Conservation (phyloP, 2,329 filamentous ascomycete species). For the Geoglossum cookeanum region DNA sequence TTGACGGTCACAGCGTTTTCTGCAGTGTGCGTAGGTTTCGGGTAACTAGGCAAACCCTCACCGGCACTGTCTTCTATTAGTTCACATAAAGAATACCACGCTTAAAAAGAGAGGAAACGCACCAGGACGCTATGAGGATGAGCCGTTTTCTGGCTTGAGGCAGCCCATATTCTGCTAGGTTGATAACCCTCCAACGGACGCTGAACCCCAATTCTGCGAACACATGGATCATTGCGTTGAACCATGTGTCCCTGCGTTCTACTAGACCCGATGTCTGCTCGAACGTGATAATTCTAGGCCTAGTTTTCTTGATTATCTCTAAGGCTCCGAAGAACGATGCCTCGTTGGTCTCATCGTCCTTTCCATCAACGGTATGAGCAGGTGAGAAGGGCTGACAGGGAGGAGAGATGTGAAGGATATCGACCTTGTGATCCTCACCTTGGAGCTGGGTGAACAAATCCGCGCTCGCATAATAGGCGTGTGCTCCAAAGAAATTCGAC, state of each 20-base stretch:
- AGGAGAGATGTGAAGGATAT: constrained; percentile 56
- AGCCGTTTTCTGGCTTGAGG: constrained; percentile 29
- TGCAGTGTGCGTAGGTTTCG: constrained; percentile 37
- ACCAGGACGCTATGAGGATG: constrained; percentile 34
- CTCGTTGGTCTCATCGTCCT: constrained; percentile 47
- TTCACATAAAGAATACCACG: background rate
- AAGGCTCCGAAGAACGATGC: constrained; percentile 31
- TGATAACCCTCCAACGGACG: constrained; percentile 45
- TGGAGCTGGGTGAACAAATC: constrained; percentile 28
- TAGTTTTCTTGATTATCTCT: constrained; percentile 35
- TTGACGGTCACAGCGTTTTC: constrained; percentile 21
- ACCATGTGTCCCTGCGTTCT: constrained; percentile 32
- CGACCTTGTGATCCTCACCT: constrained; percentile 27
- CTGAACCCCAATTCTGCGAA: constrained; percentile 50
- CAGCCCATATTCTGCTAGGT: constrained; percentile 29
- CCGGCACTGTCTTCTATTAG: constrained; percentile 36
- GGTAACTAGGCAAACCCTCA: constrained; percentile 48
- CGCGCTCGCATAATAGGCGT: constrained; percentile 29
- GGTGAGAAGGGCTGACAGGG: constrained; percentile 63
- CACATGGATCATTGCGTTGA: constrained; percentile 40
- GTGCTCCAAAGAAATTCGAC: constrained; percentile 34
- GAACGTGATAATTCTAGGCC: constrained; percentile 52
- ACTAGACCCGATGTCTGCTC: constrained; percentile 61
- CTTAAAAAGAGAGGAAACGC: constrained; percentile 11
- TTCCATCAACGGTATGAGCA: constrained; percentile 41